Percentiles rank a stretch among this genome's conserved stretches.
These are phyloP conservation scores for Recurvomyces mirabilis DNA, from an alignment of 495 filamentous ascomycete species.

Conservation along the genomic window DNA sequence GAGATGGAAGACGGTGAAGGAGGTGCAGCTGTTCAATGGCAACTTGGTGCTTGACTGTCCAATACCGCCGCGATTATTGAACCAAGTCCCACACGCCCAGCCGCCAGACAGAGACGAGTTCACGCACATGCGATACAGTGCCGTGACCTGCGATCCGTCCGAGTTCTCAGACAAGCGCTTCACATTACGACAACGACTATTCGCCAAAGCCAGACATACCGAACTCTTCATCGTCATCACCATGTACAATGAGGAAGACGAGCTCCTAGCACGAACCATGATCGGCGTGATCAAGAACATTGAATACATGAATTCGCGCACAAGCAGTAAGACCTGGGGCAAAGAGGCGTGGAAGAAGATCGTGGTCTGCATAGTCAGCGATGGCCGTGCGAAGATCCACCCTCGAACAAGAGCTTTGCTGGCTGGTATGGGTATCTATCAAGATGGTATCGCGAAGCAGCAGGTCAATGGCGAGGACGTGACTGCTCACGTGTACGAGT, in stretches of 20 bases:
- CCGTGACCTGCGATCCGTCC: constrained; percentile 87
- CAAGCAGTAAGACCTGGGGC: constrained; percentile 92
- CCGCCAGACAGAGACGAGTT: constrained; percentile 86
- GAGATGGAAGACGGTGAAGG: constrained; percentile 97
- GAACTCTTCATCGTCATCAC: constrained; percentile 97
- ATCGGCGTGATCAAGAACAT: constrained; percentile 97
- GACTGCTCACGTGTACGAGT: constrained; percentile 98
- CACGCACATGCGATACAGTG: constrained; percentile 97
- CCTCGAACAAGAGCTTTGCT: constrained; percentile 79
- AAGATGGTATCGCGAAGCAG: constrained; percentile 97
- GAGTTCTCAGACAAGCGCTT: constrained; percentile 83
- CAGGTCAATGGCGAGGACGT: constrained; percentile 96
- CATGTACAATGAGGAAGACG: constrained; percentile 99
- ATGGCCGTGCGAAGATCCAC: constrained; percentile 97
- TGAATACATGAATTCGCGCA: constrained; percentile 87
- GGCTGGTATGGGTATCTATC: constrained; percentile 89
- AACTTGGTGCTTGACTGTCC: constrained; percentile 97
- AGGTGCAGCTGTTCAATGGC: constrained; percentile 90
- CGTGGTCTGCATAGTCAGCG: constrained; percentile 95
- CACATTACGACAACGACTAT: constrained; percentile 85
- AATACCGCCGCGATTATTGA: constrained; percentile 78
- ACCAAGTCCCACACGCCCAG: constrained; percentile 69
- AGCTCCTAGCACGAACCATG: constrained; percentile 93
- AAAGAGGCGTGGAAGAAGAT: constrained; percentile 99
- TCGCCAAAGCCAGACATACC: constrained; percentile 84